Base-by-base conservation (phyloP, 257 asterid species). In the Plectranthus barbatus region DNA sequence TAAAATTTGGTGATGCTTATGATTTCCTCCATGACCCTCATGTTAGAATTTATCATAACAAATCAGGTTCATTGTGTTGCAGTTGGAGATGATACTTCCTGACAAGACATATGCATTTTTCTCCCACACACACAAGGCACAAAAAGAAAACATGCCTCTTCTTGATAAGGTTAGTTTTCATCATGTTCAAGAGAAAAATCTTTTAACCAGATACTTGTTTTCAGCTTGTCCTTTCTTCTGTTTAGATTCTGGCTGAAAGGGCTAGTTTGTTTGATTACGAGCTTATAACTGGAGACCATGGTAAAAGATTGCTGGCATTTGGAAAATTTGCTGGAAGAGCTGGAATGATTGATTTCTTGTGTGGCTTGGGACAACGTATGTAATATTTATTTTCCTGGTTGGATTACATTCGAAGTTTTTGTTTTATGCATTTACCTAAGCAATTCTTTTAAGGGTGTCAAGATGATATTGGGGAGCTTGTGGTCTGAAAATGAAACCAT, bases 91-190 rank as follows among this genome's bases (percentile, higher is more conserved):
- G 99, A 89, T 92, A 73, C 97, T 92, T 61, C 94, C 91, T 15
- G 72, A 83, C 41, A 83, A 93, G 73, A 92, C 91, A 13, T 92
- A 92, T 69, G 86, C 96, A 5, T 92, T 92, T 78, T 92, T 92
- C 80, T 92, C 97, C 9, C 99, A 92, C 68, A 89, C 99, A 20
- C 99, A 92, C 78, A 92, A 92, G 81, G 97, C 99, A 36, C 96
- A 86, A 56, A 85, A 69, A 67, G 99, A 92, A 74, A 92, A 89
- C 56, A 89, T 92, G 97, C 99, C 96, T 10, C 84, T 92, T 81
- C 86, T 92, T 64, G 99, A 89, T 79, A 92, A 87, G 94, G 99
- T 92, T 58, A 55, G 66, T 62, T 67, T 55, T 67, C 44, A 24
- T 29, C 53, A 44, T 18, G 50, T 68, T 29, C 41, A 45, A 29